Evolutionary conservation across 495 filamentous ascomycete genomes (phyloP).

Genomic region (Talaromyces borbonicus): DNA sequence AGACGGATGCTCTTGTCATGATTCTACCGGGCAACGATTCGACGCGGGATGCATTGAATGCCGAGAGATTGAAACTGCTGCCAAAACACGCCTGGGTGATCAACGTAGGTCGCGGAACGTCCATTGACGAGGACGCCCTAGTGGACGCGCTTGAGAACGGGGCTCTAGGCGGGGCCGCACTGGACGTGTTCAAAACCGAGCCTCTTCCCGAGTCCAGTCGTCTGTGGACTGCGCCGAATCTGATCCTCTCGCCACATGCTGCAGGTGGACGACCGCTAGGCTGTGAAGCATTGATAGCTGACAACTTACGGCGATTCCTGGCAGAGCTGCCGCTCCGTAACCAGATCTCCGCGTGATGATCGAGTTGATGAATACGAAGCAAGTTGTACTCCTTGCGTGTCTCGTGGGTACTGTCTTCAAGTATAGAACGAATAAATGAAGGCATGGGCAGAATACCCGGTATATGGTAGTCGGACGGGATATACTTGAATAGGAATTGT

Average conservation of each 20-base stretch:
- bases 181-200: slow-evolving; percentile 59
- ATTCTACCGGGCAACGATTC: slow-evolving; percentile 19
- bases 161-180: slow-evolving; percentile 44
- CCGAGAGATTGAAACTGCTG: slow-evolving; percentile 25
- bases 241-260: slow-evolving; percentile 57
- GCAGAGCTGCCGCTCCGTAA: slow-evolving; percentile 45
- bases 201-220: slow-evolving; percentile 35
- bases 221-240: slow-evolving; percentile 38
- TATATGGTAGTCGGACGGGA: too few relatives aligned
- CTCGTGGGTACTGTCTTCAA: not conserved
- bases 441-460: too few relatives aligned
- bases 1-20: slow-evolving; percentile 24
- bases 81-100: slow-evolving; percentile 52
- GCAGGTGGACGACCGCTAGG: slow-evolving; percentile 54
- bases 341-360: slow-evolving; percentile 22
- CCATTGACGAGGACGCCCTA: slow-evolving; percentile 62
- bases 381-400: too few relatives aligned
- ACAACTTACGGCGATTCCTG: slow-evolving; percentile 42
- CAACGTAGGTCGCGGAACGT: slow-evolving; percentile 56
- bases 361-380: not conserved
- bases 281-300: slow-evolving; percentile 40
- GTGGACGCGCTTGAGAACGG: slow-evolving; percentile 50
- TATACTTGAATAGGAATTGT: not conserved
- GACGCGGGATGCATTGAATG: slow-evolving; percentile 18
- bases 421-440: not conserved